Evolutionary conservation across 2,329 filamentous ascomycete genomes (phyloP).

Genomic region (Dactylellina parvicollis): DNA sequence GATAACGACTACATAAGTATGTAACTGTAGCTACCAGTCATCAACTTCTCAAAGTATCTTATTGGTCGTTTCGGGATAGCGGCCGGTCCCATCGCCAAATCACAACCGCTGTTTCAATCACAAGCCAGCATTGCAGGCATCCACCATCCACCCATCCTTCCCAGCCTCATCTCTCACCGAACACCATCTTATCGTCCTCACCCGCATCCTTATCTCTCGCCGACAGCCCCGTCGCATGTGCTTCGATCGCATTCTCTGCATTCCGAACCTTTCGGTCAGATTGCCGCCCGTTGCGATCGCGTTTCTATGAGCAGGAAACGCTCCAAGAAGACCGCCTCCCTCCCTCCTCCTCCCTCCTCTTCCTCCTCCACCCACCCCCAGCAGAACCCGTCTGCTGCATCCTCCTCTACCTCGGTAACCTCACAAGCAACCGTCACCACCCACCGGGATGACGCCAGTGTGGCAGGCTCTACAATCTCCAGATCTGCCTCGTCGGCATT

Average conservation of each 20-base stretch:
- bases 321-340: conserved; percentile 34
- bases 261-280: not conserved
- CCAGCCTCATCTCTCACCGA: not conserved
- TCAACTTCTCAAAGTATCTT: too few relatives aligned
- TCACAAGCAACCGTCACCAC: conserved; percentile 49
- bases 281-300: conserved; percentile 28
- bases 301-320: conserved; percentile 55
- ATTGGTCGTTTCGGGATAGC: too few relatives aligned
- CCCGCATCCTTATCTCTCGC: not conserved
- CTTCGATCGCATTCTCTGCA: not conserved
- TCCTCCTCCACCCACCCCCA: conserved; percentile 23
- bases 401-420: conserved; percentile 44
- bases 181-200: not conserved
- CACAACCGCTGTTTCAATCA: conserved; percentile 35
- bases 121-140: conserved; percentile 28
- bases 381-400: conserved; percentile 41
- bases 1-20: too few relatives aligned
- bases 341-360: conserved; percentile 17
- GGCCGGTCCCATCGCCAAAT: conserved; percentile 16
- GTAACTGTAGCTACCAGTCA: too few relatives aligned
- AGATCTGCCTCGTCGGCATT: conserved; percentile 43
- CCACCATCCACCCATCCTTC: conserved; percentile 8
- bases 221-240: not conserved
- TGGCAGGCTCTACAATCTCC: conserved; percentile 43
- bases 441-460: conserved; percentile 46